These are phyloP conservation scores for Xenoacremonium recifei DNA, from an alignment of 2,329 filamentous ascomycete species.

Conservation along the genomic window DNA sequence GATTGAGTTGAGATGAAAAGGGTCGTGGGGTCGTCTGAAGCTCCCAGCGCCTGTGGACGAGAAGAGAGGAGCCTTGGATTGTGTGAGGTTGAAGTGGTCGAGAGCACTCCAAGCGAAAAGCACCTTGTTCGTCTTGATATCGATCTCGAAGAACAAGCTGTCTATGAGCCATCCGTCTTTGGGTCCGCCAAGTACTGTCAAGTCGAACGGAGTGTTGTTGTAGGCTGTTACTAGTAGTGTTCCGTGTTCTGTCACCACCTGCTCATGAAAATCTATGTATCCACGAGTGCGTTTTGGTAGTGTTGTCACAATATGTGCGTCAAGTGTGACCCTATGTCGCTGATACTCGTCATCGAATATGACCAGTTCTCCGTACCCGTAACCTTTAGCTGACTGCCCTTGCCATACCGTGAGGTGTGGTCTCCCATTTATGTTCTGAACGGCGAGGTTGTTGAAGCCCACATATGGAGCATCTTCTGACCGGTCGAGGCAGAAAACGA, in stretches of 20 bases:
- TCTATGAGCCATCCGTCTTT: constrained; percentile 23
- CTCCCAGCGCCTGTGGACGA: constrained; percentile 13
- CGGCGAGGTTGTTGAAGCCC: constrained; percentile 20
- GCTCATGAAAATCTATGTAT: constrained; percentile 21
- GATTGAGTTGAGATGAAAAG: constrained; percentile 26
- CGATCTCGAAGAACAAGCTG: constrained; percentile 40
- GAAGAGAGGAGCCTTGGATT: constrained; percentile 12
- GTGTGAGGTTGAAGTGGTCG: constrained; percentile 25
- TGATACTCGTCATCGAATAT: constrained; percentile 30
- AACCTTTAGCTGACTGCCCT: constrained; percentile 23
- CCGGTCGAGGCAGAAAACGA: constrained; percentile 25
- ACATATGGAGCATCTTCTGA: too few relatives aligned
- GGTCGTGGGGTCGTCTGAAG: constrained; percentile 14
- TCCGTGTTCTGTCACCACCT: constrained; percentile 17
- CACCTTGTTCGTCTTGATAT: constrained; percentile 36
- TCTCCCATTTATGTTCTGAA: constrained; percentile 28
- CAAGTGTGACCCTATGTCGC: constrained; percentile 10
- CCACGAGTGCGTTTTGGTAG: constrained; percentile 1
- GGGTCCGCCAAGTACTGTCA: constrained; percentile 15
- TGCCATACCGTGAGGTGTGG: constrained; percentile 30
- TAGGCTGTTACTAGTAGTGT: constrained; percentile 24
- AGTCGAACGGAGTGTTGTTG: constrained; percentile 19
- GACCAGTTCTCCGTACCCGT: constrained; percentile 31
- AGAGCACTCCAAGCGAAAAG: constrained; percentile 41
- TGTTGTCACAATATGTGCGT: constrained; percentile 4